A percentile compares a stretch with the other conserved stretches of the same genome.
These are phyloP conservation scores for Bocquillonia castaneifolia DNA, from an alignment of 441 rosid genomes.

Conservation along the genomic window DNA sequence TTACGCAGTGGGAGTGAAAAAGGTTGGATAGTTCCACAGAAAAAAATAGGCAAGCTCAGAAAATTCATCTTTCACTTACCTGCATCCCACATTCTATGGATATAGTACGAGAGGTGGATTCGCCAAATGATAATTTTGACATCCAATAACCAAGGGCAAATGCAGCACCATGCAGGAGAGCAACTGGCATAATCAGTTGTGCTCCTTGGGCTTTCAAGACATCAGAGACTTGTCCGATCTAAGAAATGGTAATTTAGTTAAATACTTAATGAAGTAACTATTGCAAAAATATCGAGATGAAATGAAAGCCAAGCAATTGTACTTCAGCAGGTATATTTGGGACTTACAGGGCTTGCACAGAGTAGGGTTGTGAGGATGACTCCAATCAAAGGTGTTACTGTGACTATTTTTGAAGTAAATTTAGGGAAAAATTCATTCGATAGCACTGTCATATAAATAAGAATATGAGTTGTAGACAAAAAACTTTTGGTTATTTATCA, in stretches of 20 bases:
- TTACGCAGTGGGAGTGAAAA: not conserved
- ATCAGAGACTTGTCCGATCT: conserved; percentile 93
- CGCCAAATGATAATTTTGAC: conserved; percentile 76
- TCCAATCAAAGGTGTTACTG: conserved; percentile 84
- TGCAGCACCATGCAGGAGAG: conserved; percentile 73
- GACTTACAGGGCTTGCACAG: conserved; percentile 92
- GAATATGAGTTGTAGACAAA: conserved; percentile 5
- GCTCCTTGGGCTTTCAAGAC: conserved; percentile 87
- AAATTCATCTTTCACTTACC: conserved; percentile 32
- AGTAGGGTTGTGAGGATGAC: conserved; percentile 87
- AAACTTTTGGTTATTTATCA: not conserved
- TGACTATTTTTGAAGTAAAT: conserved; percentile 69
- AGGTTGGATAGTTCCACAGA: not conserved
- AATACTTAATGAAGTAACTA: conserved; percentile 18
- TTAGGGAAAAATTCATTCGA: conserved; percentile 88
- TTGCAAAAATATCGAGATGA: conserved; percentile 1
- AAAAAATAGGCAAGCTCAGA: not conserved
- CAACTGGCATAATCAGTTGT: conserved; percentile 80
- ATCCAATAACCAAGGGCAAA: conserved; percentile 86
- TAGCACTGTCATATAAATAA: conserved; percentile 51
- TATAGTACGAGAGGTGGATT: conserved; percentile 94
- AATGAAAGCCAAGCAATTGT: not conserved
- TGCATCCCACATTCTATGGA: conserved; percentile 99
- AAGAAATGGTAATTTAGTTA: conserved; percentile 17
- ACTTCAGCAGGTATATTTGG: not conserved